phyloP scores from a whole-genome alignment of 768 basidiomycete genomes.

The Suillus hirtellus region DNA sequence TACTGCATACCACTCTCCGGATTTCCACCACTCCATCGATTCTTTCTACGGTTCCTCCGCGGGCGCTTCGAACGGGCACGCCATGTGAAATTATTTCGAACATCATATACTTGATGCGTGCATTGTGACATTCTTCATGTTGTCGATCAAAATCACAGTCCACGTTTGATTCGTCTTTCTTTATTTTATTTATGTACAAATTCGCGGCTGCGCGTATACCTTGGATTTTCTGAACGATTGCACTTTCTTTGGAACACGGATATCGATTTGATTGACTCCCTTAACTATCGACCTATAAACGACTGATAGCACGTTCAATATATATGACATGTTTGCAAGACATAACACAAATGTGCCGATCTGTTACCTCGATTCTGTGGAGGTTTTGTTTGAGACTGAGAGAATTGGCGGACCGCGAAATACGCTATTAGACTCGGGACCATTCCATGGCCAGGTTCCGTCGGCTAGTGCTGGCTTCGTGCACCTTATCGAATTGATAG shows the following conservation, averaged over 20 bases:
- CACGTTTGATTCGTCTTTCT: slow-evolving; percentile 1
- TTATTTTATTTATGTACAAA: neutral
- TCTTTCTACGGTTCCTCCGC: slow-evolving; percentile 26
- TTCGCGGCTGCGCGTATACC: slow-evolving; percentile 2
- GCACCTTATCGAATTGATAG: neutral
- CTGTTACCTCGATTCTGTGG: no score
- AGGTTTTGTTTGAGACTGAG: no score
- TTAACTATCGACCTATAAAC: neutral
- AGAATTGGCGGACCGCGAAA: neutral
- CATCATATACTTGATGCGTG: neutral
- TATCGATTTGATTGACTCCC: slow-evolving; percentile 2
- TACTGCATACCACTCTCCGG: slow-evolving; percentile 4
- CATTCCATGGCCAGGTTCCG: no score
- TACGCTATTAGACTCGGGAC: neutral
- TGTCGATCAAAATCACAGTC: slow-evolving; percentile 4
- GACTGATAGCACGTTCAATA: no score
- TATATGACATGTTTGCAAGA: no score
- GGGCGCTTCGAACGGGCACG: neutral
- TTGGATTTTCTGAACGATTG: neutral
- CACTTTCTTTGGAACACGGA: neutral
- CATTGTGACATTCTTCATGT: slow-evolving; percentile 7
- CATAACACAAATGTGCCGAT: no score
- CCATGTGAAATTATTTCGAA: neutral
- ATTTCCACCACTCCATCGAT: slow-evolving; percentile 27
- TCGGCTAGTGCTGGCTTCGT: no score